Conservation (phyloP, 2,329 filamentous ascomycete species). For the Talaromyces amestolkiae region DNA sequence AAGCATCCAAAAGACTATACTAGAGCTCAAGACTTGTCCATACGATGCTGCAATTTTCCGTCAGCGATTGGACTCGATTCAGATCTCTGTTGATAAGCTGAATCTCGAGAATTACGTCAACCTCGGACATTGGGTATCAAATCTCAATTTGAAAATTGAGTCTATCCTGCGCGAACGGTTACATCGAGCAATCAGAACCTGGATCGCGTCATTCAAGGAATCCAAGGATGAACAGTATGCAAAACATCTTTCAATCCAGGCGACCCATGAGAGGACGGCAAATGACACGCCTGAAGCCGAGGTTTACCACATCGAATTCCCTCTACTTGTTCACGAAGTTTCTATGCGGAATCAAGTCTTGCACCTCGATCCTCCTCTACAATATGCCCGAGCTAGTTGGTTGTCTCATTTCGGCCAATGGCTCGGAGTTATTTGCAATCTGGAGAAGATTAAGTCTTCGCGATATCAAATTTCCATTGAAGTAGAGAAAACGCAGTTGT, state of each 20-base stretch:
- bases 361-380: slow-evolving; percentile 88
- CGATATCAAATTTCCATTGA: slow-evolving; percentile 85
- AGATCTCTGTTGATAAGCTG: slow-evolving; percentile 90
- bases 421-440: slow-evolving; percentile 87
- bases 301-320: slow-evolving; percentile 42
- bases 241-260: slow-evolving; percentile 26
- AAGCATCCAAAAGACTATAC: slow-evolving; percentile 76
- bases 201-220: slow-evolving; percentile 82
- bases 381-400: slow-evolving; percentile 91
- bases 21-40: slow-evolving; percentile 77
- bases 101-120: slow-evolving; percentile 97
- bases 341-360: slow-evolving; percentile 98
- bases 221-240: slow-evolving; percentile 32
- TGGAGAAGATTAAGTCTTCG: slow-evolving; percentile 91
- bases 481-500: slow-evolving; percentile 38
- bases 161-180: slow-evolving; percentile 75
- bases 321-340: slow-evolving; percentile 75
- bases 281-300: slow-evolving; percentile 30
- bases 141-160: slow-evolving; percentile 84
- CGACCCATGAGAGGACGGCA: slow-evolving; percentile 21
- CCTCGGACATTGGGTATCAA: slow-evolving; percentile 81
- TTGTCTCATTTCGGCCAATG: slow-evolving; percentile 88
- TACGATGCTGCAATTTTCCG: slow-evolving; percentile 81
- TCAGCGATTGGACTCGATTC: slow-evolving; percentile 76
- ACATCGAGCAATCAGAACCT: slow-evolving; percentile 77